Evolutionary conservation across 495 filamentous ascomycete species (phyloP), one percentile per base, ranked within the genome.

Genomic region (Entonaema liquescens): DNA sequence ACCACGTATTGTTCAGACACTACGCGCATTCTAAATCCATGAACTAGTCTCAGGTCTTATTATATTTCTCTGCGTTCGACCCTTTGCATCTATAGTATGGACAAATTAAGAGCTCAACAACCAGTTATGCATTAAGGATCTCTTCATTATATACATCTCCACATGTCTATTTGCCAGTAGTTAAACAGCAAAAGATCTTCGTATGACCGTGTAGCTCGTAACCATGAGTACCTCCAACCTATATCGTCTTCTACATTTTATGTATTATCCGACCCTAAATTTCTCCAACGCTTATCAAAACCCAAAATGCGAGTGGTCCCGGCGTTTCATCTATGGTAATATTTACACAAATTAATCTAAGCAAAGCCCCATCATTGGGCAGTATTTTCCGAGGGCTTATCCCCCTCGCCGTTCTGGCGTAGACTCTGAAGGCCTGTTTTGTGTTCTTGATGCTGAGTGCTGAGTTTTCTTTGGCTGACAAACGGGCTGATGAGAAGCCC

Each of bases 341-440:
- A 40, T 40, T 8, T 8, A 7, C 38, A 54, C 23, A 12, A 28
- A 31, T 36, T 40, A 57, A 40, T 53, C 31, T 26, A 25, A 62
- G 3, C 21, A 36, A 53, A 57, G 4, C 2, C 11, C 7, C 49
- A 13, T 54, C 54, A 62, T 62, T 60, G 31, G 13, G 56, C 31
- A 35, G 49, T 53, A 50, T 62, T 71, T 59, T 71, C 62, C 12
- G 21, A 28, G 13, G 63, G 15, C 19, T 71, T 62, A 12, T 25
- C 29, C 12, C 47, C 59, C 35, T 68, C 65, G 38, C 56, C 49
- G 8, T 72, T 72, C 29, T 44, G 26, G 1, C 35, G 66, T 2
- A 85, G 78, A n/a, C 73, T 77, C 12, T 84, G 81, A 53, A 92
- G 76, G 6, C 90, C 90, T 0, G 89, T 91, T 78, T 88, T 89